These are phyloP conservation scores for Collybia sp. DNA, from an alignment of 768 basidiomycete species.

Conservation along the genomic window DNA sequence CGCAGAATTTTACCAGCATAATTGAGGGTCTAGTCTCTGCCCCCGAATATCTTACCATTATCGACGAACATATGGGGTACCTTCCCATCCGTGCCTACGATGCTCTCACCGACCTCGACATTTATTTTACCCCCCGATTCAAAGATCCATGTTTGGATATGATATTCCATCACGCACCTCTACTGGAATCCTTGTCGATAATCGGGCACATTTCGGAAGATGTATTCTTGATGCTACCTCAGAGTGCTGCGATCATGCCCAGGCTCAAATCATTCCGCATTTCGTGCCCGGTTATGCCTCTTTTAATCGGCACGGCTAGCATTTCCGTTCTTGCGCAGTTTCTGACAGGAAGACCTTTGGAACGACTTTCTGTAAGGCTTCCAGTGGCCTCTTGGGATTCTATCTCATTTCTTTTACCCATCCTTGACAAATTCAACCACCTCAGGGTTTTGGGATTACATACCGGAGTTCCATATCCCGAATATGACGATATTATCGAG, in stretches of 20 bases:
- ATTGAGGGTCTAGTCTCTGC: neutral
- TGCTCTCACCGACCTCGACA: conserved; percentile 25
- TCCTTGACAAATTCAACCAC: conserved; percentile 17
- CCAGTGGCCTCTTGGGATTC: conserved; percentile 17
- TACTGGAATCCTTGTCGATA: conserved; percentile 31
- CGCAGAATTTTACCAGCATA: neutral
- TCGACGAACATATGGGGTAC: conserved; percentile 19
- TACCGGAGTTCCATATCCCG: conserved; percentile 22
- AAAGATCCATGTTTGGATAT: conserved; percentile 28
- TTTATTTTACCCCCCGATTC: conserved; percentile 21
- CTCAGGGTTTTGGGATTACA: conserved; percentile 36
- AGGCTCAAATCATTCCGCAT: conserved; percentile 31
- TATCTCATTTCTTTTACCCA: conserved; percentile 15
- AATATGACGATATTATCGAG: conserved; percentile 15
- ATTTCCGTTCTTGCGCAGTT: too few relatives aligned
- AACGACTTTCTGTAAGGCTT: conserved; percentile 30
- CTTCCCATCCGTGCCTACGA: conserved; percentile 28
- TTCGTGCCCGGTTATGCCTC: conserved; percentile 15
- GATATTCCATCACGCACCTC: conserved; percentile 25
- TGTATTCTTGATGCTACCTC: conserved; percentile 24
- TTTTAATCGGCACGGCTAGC: neutral
- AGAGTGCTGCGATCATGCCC: conserved; percentile 21
- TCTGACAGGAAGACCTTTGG: conserved; percentile 21
- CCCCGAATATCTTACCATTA: conserved; percentile 19
- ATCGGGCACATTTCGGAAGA: conserved; percentile 24